Evolutionary conservation across 2,329 filamentous ascomycete genomes (phyloP).

Genomic region (Penicillium oxalicum): DNA sequence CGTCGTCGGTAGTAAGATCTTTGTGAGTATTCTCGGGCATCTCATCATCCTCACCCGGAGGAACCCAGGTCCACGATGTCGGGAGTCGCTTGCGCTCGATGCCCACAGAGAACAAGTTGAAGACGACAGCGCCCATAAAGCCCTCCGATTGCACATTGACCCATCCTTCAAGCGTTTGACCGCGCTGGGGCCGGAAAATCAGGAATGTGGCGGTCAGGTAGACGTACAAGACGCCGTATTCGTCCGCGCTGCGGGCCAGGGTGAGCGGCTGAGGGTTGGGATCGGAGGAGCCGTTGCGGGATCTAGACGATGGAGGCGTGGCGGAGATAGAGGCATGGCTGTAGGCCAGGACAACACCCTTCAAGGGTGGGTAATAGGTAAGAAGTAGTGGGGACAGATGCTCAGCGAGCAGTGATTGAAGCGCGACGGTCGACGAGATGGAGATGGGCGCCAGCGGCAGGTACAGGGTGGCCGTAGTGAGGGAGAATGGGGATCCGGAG

Average conservation of each 20-base stretch:
- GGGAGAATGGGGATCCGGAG: conserved; percentile 64
- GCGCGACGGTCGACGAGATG: conserved; percentile 47
- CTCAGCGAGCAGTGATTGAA: conserved; percentile 54
- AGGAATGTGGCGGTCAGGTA: conserved; percentile 87
- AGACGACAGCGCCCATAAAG: conserved; percentile 81
- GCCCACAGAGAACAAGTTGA: conserved; percentile 86
- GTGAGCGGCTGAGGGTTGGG: conserved; percentile 35
- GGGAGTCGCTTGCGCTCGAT: conserved; percentile 75
- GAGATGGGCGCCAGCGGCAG: conserved; percentile 54
- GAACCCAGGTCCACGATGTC: conserved; percentile 71
- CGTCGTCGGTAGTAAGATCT: conserved; percentile 22
- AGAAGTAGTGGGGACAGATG: conserved; percentile 59
- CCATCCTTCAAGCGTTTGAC: conserved; percentile 69
- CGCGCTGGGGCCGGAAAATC: conserved; percentile 69
- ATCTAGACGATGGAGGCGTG: conserved; percentile 30
- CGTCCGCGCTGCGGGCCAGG: conserved; percentile 53
- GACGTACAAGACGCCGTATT: conserved; percentile 78
- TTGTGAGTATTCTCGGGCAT: conserved; percentile 12
- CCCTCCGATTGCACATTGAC: conserved; percentile 84
- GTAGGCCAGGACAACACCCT: conserved; percentile 54
- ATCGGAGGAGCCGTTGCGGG: conserved; percentile 21
- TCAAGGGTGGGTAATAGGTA: conserved; percentile 55
- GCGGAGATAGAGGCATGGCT: conserved; percentile 40
- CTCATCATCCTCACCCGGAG: conserved; percentile 43
- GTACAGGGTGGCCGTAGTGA: conserved; percentile 71